Base-by-base conservation (phyloP, 2,329 filamentous ascomycete genomes). In the Xylaria sp. region DNA sequence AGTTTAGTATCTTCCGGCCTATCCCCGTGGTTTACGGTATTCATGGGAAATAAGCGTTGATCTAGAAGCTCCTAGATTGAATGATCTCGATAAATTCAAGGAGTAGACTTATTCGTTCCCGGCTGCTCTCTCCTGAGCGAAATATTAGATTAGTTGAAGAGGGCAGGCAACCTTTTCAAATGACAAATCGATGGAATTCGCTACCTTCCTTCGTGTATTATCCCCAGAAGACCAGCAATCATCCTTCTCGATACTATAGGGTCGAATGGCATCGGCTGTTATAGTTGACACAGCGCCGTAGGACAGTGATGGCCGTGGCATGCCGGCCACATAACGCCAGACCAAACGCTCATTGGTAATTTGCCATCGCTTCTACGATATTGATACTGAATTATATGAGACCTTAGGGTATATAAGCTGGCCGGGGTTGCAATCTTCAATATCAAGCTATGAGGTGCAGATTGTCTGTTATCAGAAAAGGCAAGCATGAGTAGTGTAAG, bases 1-100 rank as follows among this genome's bases (percentile, higher is more conserved):
- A 90, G 80, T 97, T 99, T 81, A 93, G 91, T 77, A 89, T 94
- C 57, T 93, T 94, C 81, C 90, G 92, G 79, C 94, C 92, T 1
- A 95, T 95, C 77, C 93, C 91, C 78, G 91, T 94, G 64, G 77
- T 94, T 85, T 79, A 77, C 32, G 77, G 76, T 20, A 73, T 78
- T 56, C 74, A 76, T 28, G 72, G 70, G 20, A 78, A 79, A 71
- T 77, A 75, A 64, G 4, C 10, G 55, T 43, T 58, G 30, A 10
- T 25, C 15, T 20, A 56, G 34, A n/a, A 23, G n/a, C 5, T 7
- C 36, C 28, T 5, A 56, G 34, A 28, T 6, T 12, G 23, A 12
- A 18, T 10, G 12, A 13, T 41, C 34, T 56, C 23, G 34, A 41
- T 18, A n/a, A 18, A 28, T 45, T 39, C 6, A 36, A 20, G 9